Conservation (phyloP, 495 filamentous ascomycete species). For the Collariella sp. region DNA sequence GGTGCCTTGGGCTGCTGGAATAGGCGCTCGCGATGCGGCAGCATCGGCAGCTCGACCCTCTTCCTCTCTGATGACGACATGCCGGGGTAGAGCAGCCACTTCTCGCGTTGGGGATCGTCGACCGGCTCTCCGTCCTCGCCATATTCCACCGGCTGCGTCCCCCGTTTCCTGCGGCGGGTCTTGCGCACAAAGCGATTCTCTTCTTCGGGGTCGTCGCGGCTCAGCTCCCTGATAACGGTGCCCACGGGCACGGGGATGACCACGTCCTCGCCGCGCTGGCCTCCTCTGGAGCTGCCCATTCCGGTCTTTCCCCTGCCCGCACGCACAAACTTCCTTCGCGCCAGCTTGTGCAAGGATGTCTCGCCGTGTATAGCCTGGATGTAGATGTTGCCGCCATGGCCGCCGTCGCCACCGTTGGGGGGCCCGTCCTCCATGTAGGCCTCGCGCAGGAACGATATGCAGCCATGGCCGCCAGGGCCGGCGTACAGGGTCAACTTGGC, state of each 20-base stretch:
- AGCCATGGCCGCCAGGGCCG: constrained; percentile 80
- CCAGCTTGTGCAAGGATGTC: constrained; percentile 87
- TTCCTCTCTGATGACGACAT: constrained; percentile 58
- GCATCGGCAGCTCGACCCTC: constrained; percentile 48
- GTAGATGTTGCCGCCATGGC: constrained; percentile 82
- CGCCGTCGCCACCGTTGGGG: constrained; percentile 95
- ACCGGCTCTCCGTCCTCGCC: constrained; percentile 24
- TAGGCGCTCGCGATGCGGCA: constrained; percentile 49
- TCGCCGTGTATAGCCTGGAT: constrained; percentile 88
- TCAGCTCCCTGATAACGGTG: constrained; percentile 77
- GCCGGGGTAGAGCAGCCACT: constrained; percentile 80
- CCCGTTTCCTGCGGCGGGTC: constrained; percentile 24
- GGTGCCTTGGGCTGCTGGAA: constrained; percentile 58
- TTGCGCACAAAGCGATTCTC: constrained; percentile 39
- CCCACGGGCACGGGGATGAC: constrained; percentile 87
- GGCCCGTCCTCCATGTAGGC: constrained; percentile 80
- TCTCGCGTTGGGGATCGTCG: constrained; percentile 44
- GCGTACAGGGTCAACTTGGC: constrained; percentile 66
- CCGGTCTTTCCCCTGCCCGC: constrained; percentile 78
- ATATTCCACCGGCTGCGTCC: constrained; percentile 24
- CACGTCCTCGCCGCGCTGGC: constrained; percentile 75
- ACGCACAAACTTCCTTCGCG: constrained; percentile 63
- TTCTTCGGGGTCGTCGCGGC: constrained; percentile 63
- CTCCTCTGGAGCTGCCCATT: constrained; percentile 71
- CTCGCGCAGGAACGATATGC: constrained; percentile 85